phyloP scores from a whole-genome alignment of 2,329 filamentous ascomycete genomes.

The Curvularia lunata region DNA sequence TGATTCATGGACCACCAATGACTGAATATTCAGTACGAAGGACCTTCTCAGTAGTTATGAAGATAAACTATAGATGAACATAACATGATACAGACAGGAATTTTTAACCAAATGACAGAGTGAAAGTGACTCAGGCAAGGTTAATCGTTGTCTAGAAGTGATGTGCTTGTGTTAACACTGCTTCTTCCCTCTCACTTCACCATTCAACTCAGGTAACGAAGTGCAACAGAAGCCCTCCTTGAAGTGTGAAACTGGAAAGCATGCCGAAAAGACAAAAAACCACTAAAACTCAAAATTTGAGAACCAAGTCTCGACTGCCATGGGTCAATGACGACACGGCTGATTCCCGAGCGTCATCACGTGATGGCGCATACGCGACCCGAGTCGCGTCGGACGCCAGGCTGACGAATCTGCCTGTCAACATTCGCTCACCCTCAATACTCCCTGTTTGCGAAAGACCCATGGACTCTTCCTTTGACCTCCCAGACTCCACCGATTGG shows the following conservation, averaged over 20 bases:
- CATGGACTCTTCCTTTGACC: slow-evolving; percentile 48
- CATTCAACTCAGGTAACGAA: neutral
- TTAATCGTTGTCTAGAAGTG: neutral
- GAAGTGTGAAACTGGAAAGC: too few species aligned
- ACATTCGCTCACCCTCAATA: slow-evolving; percentile 14
- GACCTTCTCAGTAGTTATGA: neutral
- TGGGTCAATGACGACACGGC: slow-evolving; percentile 19
- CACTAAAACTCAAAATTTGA: slow-evolving; percentile 2
- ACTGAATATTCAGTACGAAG: neutral
- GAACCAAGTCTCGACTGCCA: neutral
- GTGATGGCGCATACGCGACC: slow-evolving; percentile 23
- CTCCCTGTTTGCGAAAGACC: slow-evolving; percentile 12
- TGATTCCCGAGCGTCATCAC: slow-evolving; percentile 12
- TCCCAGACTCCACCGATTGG: slow-evolving; percentile 88
- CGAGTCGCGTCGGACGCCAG: slow-evolving; percentile 20
- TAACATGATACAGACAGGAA: neutral
- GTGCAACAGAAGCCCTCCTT: neutral
- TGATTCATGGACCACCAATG: neutral
- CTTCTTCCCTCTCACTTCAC: neutral
- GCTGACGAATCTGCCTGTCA: slow-evolving; percentile 15
- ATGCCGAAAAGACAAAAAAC: neutral
- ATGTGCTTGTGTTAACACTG: neutral
- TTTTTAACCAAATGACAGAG: neutral
- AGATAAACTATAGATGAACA: neutral
- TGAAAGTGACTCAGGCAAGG: neutral